Conservation (phyloP, 2,329 filamentous ascomycete species). For the Trichoderma sp. region DNA sequence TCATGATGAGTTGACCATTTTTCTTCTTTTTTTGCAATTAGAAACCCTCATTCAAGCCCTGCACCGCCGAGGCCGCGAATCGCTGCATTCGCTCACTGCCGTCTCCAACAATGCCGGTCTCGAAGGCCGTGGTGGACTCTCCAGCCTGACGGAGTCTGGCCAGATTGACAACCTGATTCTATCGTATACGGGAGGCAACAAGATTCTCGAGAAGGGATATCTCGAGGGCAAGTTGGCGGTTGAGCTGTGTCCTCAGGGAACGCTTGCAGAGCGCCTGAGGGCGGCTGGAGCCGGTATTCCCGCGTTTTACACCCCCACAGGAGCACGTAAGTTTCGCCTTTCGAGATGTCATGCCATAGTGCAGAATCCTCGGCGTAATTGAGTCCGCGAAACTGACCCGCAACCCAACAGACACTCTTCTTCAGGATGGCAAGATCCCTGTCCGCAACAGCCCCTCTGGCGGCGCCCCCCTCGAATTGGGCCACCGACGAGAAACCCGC, state of each 20-base stretch:
- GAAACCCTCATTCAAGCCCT: slow-evolving; percentile 72
- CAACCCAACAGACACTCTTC: slow-evolving; percentile 52
- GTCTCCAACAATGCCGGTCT: slow-evolving; percentile 79
- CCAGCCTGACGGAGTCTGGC: slow-evolving; percentile 64
- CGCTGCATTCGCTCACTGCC: slow-evolving; percentile 66
- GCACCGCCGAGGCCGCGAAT: slow-evolving; percentile 54
- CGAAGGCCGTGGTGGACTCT: slow-evolving; percentile 64
- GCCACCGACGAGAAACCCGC: slow-evolving; percentile 64
- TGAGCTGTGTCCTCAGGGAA: slow-evolving; percentile 74
- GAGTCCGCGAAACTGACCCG: slow-evolving; percentile 16
- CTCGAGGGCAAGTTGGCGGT: slow-evolving; percentile 70
- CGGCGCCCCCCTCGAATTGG: slow-evolving; percentile 59
- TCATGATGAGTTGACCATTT: background rate
- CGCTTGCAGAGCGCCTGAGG: slow-evolving; percentile 67
- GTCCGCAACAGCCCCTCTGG: slow-evolving; percentile 58
- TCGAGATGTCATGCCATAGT: background rate
- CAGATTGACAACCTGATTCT: slow-evolving; percentile 70
- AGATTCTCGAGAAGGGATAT: slow-evolving; percentile 71
- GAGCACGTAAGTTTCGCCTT: slow-evolving; percentile 49
- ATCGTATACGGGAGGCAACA: slow-evolving; percentile 76
- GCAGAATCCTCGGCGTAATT: background rate
- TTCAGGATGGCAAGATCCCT: slow-evolving; percentile 67
- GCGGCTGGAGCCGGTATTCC: slow-evolving; percentile 74
- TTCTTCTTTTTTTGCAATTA: slow-evolving; percentile 25
- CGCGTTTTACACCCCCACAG: slow-evolving; percentile 77